Conservation (phyloP, 176 grass and related monocot genomes). For the Eragrostis curvula region DNA sequence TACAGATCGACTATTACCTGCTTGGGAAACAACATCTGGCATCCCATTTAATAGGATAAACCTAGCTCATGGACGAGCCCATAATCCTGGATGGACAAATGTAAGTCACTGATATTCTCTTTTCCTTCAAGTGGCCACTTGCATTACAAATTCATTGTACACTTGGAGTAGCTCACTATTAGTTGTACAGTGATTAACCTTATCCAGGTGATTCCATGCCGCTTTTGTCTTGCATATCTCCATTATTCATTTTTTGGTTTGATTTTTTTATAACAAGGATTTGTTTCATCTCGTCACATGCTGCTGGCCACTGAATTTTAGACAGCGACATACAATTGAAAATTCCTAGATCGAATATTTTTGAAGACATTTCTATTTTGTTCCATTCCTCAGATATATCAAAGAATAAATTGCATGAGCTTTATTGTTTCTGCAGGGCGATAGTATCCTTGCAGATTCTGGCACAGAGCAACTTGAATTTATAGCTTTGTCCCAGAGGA, state of each 20-base stretch:
- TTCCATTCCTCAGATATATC: neutral
- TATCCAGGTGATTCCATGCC: constrained; percentile 1
- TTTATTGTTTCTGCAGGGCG: constrained; percentile 63
- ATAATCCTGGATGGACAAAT: constrained; percentile 98
- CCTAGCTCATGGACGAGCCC: constrained; percentile 82
- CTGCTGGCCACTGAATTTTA: neutral
- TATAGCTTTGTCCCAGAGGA: constrained; percentile 96
- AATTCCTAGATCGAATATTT: constrained; percentile 11
- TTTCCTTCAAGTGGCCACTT: constrained; percentile 14
- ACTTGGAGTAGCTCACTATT: constrained; percentile 26
- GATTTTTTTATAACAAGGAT: constrained; percentile 8
- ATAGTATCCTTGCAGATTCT: constrained; percentile 96
- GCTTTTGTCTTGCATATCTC: neutral
- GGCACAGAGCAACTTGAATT: constrained; percentile 97
- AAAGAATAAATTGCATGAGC: constrained; percentile 22
- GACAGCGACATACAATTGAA: neutral
- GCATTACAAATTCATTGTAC: constrained; percentile 10
- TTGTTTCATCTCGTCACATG: constrained; percentile 12
- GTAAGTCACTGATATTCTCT: constrained; percentile 56
- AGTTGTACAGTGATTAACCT: constrained; percentile 10
- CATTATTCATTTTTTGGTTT: neutral
- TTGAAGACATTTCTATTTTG: constrained; percentile 10
- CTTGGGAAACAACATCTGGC: constrained; percentile 97
- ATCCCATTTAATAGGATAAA: constrained; percentile 97
- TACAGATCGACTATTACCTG: constrained; percentile 89